Evolutionary conservation across 192 early-diverging fungal species (phyloP), one percentile per base, ranked within the genome.

Genomic region (Coemansia sp.): DNA sequence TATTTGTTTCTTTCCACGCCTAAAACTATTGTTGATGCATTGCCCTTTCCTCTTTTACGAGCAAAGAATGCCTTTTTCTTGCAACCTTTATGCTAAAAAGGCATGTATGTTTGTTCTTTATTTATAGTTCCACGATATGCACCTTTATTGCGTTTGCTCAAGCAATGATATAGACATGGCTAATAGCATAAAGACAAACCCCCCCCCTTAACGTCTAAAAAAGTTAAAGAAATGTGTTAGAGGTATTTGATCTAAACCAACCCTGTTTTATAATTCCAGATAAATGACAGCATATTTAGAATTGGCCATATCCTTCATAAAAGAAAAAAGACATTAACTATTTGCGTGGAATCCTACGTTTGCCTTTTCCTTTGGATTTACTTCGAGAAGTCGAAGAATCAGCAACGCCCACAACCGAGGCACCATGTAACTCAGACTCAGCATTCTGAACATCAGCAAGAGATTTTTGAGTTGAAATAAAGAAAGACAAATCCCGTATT

Each of bases 401-500:
- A 18, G 64, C 58, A 19, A 72, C 64, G 0, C 64, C 70, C 18
- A 66, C 59, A 5, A 72, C 52, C 6, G 70, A 72, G 0, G 70
- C 70, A 0, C 70, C 70, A 7, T 61, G 59, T 0, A 68, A 4
- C 18, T 59, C 54, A 12, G 30, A 53, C n/a, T 58, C 65, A 1
- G 24, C 53, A 16, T 38, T 26, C 81, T 16, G 88, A 58, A 67
- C 87, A 78, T 27, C 52, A 1, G 62, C 49, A 21, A 77, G 54
- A 2, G 54, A 26, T 56, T 90, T 73, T 59, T 89, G 87, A 16
- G 90, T 88, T 21, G 93, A 86, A 28, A 98, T 69, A 67, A 89
- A 95, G 58, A 92, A 88, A 88, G 93, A 91, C 68, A 98, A 71
- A 67, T 98, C 95, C n/a, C 88, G 73, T 5, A 97, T 85, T 82